A percentile compares a stretch with the other conserved stretches of the same genome.
Evolutionary conservation across 2,329 filamentous ascomycete genomes (phyloP).

Genomic region (Colletotrichum tabaci): DNA sequence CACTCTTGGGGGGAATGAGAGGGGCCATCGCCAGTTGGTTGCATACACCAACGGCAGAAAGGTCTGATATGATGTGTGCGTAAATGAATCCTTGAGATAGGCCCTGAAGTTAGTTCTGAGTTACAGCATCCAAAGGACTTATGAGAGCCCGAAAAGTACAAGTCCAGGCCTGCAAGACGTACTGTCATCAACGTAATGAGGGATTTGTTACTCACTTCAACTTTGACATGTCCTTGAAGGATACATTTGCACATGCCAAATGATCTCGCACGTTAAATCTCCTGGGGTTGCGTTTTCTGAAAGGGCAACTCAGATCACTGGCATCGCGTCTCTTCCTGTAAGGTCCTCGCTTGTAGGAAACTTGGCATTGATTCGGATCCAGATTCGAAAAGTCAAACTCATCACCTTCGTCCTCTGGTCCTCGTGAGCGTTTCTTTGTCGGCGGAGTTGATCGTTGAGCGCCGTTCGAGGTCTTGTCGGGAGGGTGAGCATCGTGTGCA

Average conservation of each 20-base stretch:
- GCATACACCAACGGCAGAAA: background rate
- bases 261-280: slow-evolving; percentile 14
- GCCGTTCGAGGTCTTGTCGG: background rate
- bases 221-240: slow-evolving; percentile 2
- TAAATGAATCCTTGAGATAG: background rate
- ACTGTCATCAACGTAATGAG: background rate
- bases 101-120: background rate
- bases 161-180: background rate
- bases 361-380: background rate
- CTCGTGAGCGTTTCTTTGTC: slow-evolving; percentile 1
- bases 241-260: slow-evolving; percentile 4
- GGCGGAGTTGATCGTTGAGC: background rate
- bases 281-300: slow-evolving; percentile 11
- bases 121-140: too few species aligned
- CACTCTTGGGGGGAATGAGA: slow-evolving; percentile 7
- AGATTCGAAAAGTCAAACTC: background rate
- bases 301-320: slow-evolving; percentile 1
- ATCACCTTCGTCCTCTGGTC: background rate
- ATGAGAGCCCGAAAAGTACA: background rate
- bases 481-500: background rate
- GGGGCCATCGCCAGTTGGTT: background rate
- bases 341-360: background rate
- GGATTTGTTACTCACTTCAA: slow-evolving; percentile 4
- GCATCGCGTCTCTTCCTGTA: background rate
- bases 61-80: background rate